Percentiles rank a stretch among this genome's conserved stretches.
These are phyloP conservation scores for Naganishia vaughanmartiniae DNA, from an alignment of 768 basidiomycete species.

Conservation along the genomic window DNA sequence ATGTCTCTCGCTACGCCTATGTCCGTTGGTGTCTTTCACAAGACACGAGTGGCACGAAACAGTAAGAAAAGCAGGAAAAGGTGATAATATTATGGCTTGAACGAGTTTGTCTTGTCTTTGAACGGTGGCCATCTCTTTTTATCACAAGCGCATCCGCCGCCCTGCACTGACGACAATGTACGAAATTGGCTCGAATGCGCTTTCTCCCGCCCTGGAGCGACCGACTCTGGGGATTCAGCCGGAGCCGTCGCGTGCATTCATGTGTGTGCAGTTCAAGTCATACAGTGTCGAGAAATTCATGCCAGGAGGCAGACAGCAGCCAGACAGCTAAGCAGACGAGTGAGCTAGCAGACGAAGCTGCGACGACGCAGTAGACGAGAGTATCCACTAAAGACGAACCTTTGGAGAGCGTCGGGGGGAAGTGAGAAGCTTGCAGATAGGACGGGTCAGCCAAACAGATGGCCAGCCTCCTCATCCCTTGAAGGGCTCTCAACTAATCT, in stretches of 20 bases:
- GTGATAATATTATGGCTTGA: not conserved
- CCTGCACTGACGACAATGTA: too few relatives aligned
- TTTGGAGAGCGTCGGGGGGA: too few relatives aligned
- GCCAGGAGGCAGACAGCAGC: not conserved
- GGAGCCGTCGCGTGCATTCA: not conserved
- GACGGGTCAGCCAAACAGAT: too few relatives aligned
- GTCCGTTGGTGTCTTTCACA: not conserved
- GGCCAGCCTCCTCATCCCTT: too few relatives aligned
- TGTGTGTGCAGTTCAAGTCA: not conserved
- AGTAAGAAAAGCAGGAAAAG: not conserved
- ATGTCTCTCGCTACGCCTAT: constrained; percentile 4
- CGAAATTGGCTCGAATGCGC: not conserved
- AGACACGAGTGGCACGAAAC: constrained; percentile 5
- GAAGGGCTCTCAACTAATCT: too few relatives aligned
- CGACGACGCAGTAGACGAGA: too few relatives aligned
- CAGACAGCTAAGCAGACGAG: too few relatives aligned
- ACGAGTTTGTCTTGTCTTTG: not conserved
- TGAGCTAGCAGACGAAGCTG: too few relatives aligned
- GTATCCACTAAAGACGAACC: too few relatives aligned
- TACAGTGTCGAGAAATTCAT: not conserved
- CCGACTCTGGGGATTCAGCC: not conserved
- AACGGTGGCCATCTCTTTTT: not conserved
- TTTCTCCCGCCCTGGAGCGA: not conserved
- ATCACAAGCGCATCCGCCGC: constrained; percentile 1
- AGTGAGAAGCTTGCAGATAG: too few relatives aligned